Base-by-base conservation (phyloP, 129 eudicot species). In the Escallonia herrerae region DNA sequence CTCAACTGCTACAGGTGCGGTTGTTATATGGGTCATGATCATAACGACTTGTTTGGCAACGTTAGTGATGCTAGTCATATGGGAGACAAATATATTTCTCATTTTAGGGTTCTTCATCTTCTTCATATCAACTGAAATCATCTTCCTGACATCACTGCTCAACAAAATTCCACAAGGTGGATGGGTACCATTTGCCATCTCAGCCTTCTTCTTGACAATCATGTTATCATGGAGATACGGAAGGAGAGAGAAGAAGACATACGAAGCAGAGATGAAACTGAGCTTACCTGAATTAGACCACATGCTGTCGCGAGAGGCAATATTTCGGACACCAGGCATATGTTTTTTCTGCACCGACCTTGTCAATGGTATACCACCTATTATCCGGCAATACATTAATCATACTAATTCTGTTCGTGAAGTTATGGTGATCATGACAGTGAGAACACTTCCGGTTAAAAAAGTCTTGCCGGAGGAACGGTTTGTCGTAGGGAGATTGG, bases 221-320 rank as follows among this genome's bases (percentile, higher is more conserved):
- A 78, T 78, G 83, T 12, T 63, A 10, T 63, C 83, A 5, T 73
- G 83, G 83, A 79, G 76, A 7, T 64, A 74, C 38, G 83, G 83
- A 38, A 68, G 79, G 55, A 68, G 62, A 46, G 63, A 58, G 40
- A 73, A 79, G 60, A 50, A 37, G 0, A 42, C 51, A 11, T 68
- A 63, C 10, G 83, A 79, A 57, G 72, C 75, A 3, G 65, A 64
- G 7, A 45, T 52, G 39, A 79, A 79, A 47, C 56, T 69, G 73
- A 68, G 76, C 55, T 37, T 60, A 47, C 51, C 44, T 0, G 79
- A 73, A 68, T 59, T 78, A n/a, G 53, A 56, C 40, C 58, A 78
- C 6, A 52, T 56, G 59, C 43, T 73, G 12, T 54, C 72, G 3
- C 53, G 64, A 48, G 54, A 43, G 14, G 41, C 46, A 4, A 22